Percentiles rank a stretch among this genome's conserved stretches.
Evolutionary conservation across 495 filamentous ascomycete species (phyloP).

Genomic region (Cladorrhinum samala): DNA sequence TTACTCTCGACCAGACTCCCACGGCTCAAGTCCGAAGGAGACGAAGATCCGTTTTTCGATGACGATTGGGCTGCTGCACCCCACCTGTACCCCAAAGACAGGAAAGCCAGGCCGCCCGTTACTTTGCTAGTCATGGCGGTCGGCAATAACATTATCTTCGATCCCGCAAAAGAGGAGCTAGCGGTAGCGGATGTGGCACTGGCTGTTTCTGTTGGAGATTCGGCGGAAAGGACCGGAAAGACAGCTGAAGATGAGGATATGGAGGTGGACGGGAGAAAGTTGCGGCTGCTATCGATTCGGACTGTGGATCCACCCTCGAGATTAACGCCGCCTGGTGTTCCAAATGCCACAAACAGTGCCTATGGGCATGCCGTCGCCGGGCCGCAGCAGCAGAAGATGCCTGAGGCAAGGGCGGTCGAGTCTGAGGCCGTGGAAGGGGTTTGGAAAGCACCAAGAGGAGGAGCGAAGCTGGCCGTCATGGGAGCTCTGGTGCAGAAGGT

Average conservation of each 20-base stretch:
- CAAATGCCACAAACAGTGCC: conserved; percentile 62
- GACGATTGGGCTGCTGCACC: conserved; percentile 89
- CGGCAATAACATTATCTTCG: conserved; percentile 85
- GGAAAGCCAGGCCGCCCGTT: conserved; percentile 59
- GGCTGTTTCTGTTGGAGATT: conserved; percentile 62
- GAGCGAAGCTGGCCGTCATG: conserved; percentile 63
- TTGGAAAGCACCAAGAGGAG: conserved; percentile 73
- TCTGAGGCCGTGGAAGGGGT: conserved; percentile 59
- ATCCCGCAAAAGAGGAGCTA: conserved; percentile 83
- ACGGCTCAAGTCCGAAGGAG: conserved; percentile 69
- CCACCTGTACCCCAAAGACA: conserved; percentile 59
- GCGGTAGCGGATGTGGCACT: conserved; percentile 84
- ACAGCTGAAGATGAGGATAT: conserved; percentile 7
- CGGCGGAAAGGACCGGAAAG: conserved; percentile 17
- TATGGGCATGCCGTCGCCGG: conserved; percentile 39
- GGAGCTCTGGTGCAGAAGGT: conserved; percentile 61
- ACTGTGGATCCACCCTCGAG: conserved; percentile 58
- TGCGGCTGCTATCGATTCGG: conserved; percentile 57
- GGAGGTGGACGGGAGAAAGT: conserved; percentile 15
- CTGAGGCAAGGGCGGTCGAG: conserved; percentile 41
- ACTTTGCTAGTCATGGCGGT: conserved; percentile 85
- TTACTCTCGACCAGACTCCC: conserved; percentile 83
- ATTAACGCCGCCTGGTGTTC: conserved; percentile 56
- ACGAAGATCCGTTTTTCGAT: conserved; percentile 96
- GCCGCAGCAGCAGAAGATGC: conserved; percentile 35